Conservation (phyloP, 2,329 filamentous ascomycete genomes). For the Hypoxylon sp. region DNA sequence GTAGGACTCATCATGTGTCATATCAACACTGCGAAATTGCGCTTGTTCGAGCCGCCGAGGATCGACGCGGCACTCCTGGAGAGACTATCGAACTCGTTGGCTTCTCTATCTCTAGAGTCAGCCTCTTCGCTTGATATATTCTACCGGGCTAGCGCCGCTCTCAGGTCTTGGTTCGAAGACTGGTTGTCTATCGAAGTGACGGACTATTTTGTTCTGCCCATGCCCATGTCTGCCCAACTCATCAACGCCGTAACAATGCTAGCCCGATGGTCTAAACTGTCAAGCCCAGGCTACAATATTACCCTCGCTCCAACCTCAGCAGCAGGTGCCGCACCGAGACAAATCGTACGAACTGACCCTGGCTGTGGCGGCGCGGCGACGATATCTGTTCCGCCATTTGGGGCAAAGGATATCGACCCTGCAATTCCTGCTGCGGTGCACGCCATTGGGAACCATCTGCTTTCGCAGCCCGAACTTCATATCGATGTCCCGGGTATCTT, state of each 20-base stretch:
- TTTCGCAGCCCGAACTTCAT: constrained; percentile 59
- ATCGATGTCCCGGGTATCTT: constrained; percentile 61
- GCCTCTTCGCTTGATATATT: constrained; percentile 63
- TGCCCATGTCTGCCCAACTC: constrained; percentile 60
- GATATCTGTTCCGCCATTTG: constrained; percentile 33
- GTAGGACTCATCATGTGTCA: constrained; percentile 57
- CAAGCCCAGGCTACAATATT: constrained; percentile 51
- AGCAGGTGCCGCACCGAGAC: background rate
- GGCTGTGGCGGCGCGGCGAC: constrained; percentile 19
- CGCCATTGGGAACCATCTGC: constrained; percentile 57
- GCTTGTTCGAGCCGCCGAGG: constrained; percentile 62
- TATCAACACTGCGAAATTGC: constrained; percentile 57
- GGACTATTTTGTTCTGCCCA: constrained; percentile 61
- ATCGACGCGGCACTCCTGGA: constrained; percentile 58
- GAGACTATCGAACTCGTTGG: constrained; percentile 59
- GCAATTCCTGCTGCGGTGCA: constrained; percentile 57
- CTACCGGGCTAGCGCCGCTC: constrained; percentile 61
- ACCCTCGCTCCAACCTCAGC: background rate
- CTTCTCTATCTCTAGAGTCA: constrained; percentile 53
- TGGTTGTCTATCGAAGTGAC: constrained; percentile 60
- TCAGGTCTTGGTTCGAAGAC: constrained; percentile 63
- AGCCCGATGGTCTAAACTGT: constrained; percentile 63
- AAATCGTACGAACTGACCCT: constrained; percentile 23
- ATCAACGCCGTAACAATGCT: constrained; percentile 65
- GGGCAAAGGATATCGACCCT: constrained; percentile 53